Percentiles rank a stretch among this genome's conserved stretches.
Conservation (phyloP, 1,139 yeast genomes). For the Zhuliangozyma parablackwelliae region DNA sequence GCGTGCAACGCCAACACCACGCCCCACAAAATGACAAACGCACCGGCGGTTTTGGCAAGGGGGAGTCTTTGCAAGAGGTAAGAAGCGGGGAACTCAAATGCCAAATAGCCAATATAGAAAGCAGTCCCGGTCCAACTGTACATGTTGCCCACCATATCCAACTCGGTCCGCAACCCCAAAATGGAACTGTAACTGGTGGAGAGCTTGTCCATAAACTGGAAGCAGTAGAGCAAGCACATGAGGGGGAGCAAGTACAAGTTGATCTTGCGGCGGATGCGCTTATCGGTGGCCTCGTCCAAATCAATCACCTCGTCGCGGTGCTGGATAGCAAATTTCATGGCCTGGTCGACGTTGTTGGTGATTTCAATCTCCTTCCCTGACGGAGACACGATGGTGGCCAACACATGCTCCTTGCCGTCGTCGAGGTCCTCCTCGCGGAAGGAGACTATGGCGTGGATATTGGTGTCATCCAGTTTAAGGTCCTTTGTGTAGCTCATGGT, state of each 20-base stretch:
- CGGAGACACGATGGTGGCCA: slow-evolving; percentile 24
- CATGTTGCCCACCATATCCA: slow-evolving; percentile 46
- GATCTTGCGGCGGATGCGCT: slow-evolving; percentile 36
- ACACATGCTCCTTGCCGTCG: slow-evolving; percentile 12
- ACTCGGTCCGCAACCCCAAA: slow-evolving; percentile 49
- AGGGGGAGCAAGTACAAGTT: slow-evolving; percentile 53
- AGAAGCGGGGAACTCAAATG: slow-evolving; percentile 45
- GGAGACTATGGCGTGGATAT: slow-evolving; percentile 11
- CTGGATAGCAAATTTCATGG: slow-evolving; percentile 24
- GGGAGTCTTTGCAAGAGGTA: slow-evolving; percentile 35
- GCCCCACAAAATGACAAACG: slow-evolving; percentile 28
- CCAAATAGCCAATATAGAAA: slow-evolving; percentile 51
- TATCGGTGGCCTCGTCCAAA: slow-evolving; percentile 15
- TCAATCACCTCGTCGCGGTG: slow-evolving; percentile 11
- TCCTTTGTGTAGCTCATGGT: no score
- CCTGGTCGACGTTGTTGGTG: slow-evolving; percentile 33
- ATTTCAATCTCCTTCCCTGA: slow-evolving; percentile 24
- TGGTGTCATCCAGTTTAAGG: no score
- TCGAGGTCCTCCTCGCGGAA: slow-evolving; percentile 22
- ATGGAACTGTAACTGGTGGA: slow-evolving; percentile 58
- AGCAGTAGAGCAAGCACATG: slow-evolving; percentile 50
- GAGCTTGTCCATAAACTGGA: slow-evolving; percentile 64
- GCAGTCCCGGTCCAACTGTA: slow-evolving; percentile 57
- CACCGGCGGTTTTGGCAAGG: slow-evolving; percentile 22
- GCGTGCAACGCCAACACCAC: slow-evolving; percentile 23